Evolutionary conservation across 495 filamentous ascomycete genomes (phyloP), one percentile per base, ranked within the genome.

Genomic region (Gamarada debralockiae): DNA sequence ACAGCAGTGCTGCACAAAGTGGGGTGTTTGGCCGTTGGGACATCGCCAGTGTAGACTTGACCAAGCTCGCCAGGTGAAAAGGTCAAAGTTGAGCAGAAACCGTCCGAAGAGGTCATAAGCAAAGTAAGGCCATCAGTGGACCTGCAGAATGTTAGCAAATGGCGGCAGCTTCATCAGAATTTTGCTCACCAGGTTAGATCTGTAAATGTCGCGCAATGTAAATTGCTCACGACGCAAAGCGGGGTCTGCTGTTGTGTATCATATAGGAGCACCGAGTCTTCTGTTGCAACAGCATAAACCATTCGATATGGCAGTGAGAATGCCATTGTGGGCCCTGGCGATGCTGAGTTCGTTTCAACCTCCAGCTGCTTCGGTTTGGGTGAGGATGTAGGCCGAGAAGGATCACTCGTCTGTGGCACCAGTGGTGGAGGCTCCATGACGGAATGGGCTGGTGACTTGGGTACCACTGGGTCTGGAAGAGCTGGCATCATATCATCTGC

Each of bases 201-300:
- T 1, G 95, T 97, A 61, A 99, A 99, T 0, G 92, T 96, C 6
- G 95, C 91, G 67, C 89, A 96, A 58, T 99, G 95, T 43, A 99
- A 63, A 62, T 99, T 99, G 78, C 89, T 97, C 18, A 97, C 90
- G 15, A 96, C 72, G 67, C 87, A 93, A 23, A 99, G 73, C 3
- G 95, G 93, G 2, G 89, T 93, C 55, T 90, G 83, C 60, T 99
- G 95, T 62, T 99, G 95, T 0, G 95, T 99, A 65, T 99, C 95
- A 67, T 97, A 97, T 24, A 99, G 77, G 31, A 96, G 70, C n/a
- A 99, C 84, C 0, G 95, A 87, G 67, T 99, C 95, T 65, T 97
- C 91, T 0, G 95, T 99, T 14, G 93, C 95, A 40, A 99, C 93
- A 5, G 92, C 93, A 71, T 97, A 99, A 0, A 97, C 82, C 66